A percentile compares a stretch with the other conserved stretches of the same genome.
These are phyloP conservation scores for Lipomyces chichibuensis DNA, from an alignment of 805 yeast species.

Conservation along the genomic window DNA sequence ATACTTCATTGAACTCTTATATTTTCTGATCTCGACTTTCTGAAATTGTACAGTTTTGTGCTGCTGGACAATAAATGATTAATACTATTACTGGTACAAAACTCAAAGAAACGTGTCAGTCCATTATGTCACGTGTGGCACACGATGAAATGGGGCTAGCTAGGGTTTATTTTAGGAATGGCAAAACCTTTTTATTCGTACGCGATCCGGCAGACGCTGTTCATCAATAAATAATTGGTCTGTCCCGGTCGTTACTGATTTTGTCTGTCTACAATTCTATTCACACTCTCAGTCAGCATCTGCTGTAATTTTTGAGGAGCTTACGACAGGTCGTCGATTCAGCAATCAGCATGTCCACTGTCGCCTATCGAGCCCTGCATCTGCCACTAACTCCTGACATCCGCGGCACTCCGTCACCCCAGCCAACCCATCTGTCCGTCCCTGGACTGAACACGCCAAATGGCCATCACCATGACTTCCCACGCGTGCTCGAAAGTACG, in stretches of 20 bases:
- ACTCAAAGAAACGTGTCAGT: background rate
- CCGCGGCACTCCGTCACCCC: constrained; percentile 28
- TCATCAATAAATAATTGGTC: too few species aligned
- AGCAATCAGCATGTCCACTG: background rate
- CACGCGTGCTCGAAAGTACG: constrained; percentile 16
- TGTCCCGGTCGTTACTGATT: too few species aligned
- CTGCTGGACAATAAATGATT: too few species aligned
- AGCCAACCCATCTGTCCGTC: constrained; percentile 29
- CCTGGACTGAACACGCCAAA: constrained; percentile 14
- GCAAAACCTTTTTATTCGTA: background rate
- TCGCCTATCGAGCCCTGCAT: background rate
- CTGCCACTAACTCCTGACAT: constrained; percentile 14
- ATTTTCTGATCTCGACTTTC: too few species aligned
- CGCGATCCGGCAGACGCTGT: too few species aligned
- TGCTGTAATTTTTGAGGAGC: background rate
- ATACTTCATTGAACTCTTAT: too few species aligned
- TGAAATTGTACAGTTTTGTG: too few species aligned
- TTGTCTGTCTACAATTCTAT: background rate
- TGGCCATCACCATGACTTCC: constrained; percentile 8
- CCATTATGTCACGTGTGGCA: background rate
- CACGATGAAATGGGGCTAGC: background rate
- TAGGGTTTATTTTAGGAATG: background rate
- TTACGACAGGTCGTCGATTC: background rate
- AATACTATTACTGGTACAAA: background rate
- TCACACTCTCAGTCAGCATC: background rate